Percentiles rank a stretch among this genome's conserved stretches.
These are phyloP conservation scores for Gossypium gossypioides DNA, from an alignment of 441 rosid species.

Conservation along the genomic window DNA sequence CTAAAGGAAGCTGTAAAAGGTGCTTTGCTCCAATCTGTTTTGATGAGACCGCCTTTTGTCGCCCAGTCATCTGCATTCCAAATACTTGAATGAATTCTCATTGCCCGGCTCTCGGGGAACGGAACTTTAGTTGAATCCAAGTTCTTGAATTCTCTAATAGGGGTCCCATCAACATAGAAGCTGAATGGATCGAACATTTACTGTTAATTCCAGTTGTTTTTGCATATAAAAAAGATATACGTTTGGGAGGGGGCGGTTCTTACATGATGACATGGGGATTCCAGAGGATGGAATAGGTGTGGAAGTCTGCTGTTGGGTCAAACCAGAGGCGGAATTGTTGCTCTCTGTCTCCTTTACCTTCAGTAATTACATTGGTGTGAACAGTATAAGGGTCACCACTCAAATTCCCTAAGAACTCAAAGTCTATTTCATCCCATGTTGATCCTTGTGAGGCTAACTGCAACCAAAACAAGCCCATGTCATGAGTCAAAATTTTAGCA, in stretches of 20 bases:
- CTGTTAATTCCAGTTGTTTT: neutral
- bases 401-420: constrained; percentile 54
- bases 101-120: constrained; percentile 34
- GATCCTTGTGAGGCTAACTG: constrained; percentile 46
- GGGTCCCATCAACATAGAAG: constrained; percentile 36
- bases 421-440: constrained; percentile 59
- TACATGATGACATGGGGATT: constrained; percentile 43
- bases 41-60: constrained; percentile 41
- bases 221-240: no score
- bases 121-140: constrained; percentile 23
- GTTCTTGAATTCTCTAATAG: constrained; percentile 45
- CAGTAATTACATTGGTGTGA: constrained; percentile 41
- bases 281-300: constrained; percentile 49
- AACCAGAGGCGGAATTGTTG: constrained; percentile 51
- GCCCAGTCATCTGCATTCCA: constrained; percentile 60
- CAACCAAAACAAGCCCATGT: neutral
- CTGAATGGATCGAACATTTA: constrained; percentile 14
- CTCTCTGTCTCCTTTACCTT: constrained; percentile 43
- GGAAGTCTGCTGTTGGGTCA: constrained; percentile 44
- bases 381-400: constrained; percentile 44
- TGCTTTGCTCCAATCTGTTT: constrained; percentile 47
- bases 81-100: constrained; percentile 42
- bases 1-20: constrained; percentile 41
- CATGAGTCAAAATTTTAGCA: neutral
- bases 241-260: neutral